phyloP scores from a whole-genome alignment of 495 filamentous ascomycete species.

The Trichoderma erinaceum region DNA sequence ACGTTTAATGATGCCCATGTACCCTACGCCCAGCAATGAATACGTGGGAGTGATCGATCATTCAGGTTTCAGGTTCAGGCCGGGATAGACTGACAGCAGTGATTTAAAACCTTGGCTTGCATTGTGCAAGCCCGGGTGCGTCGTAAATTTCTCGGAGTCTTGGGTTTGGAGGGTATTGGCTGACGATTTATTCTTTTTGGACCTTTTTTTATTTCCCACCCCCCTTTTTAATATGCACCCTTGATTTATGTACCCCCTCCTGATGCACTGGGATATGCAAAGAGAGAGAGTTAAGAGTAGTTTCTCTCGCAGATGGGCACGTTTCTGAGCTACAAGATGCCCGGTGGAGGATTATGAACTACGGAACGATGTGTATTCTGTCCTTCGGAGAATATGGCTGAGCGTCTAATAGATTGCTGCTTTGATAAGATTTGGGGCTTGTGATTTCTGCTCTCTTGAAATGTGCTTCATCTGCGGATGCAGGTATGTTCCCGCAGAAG shows the following conservation, averaged over 20 bases:
- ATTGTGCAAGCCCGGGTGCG: background rate
- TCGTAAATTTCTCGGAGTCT: constrained; percentile 18
- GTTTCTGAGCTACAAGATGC: background rate
- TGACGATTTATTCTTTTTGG: constrained; percentile 1
- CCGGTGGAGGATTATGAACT: background rate
- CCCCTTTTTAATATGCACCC: background rate
- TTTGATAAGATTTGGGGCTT: background rate
- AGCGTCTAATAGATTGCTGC: constrained; percentile 14
- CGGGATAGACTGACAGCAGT: constrained; percentile 14
- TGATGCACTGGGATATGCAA: background rate
- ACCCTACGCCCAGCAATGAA: constrained; percentile 1
- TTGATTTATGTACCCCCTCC: background rate
- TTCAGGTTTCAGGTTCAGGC: constrained; percentile 14
- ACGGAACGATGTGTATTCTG: constrained; percentile 13
- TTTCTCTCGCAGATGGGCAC: background rate
- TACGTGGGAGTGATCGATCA: background rate
- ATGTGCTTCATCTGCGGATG: background rate
- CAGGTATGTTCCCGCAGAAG: background rate
- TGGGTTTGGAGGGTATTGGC: constrained; percentile 15
- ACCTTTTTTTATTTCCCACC: background rate
- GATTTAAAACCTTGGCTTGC: constrained; percentile 13
- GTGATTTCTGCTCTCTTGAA: background rate
- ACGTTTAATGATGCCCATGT: background rate
- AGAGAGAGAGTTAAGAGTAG: background rate
- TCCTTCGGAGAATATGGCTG: constrained; percentile 3